These are phyloP conservation scores for Magnolia kwangsiensis DNA, from an alignment of 164 flowering plant genomes.

Conservation along the genomic window DNA sequence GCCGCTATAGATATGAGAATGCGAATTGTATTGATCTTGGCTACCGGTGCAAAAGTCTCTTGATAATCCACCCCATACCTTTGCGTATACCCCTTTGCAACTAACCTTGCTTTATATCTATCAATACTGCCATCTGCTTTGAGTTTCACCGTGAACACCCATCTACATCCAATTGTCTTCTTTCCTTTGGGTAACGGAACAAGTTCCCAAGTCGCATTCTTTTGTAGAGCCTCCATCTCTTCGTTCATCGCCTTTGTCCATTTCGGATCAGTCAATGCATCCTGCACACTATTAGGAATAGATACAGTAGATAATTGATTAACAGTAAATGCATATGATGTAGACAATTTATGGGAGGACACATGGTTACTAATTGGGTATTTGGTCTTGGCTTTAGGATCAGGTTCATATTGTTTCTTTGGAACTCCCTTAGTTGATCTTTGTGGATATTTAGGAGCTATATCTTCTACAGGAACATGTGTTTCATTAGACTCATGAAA, in stretches of 20 bases:
- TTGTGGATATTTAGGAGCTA: too few relatives aligned
- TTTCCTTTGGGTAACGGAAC: background rate
- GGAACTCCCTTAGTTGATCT: too few relatives aligned
- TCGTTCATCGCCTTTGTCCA: background rate
- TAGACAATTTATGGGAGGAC: background rate
- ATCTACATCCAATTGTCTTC: background rate
- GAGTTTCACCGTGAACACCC: background rate
- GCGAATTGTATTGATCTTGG: too few relatives aligned
- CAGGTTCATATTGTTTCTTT: too few relatives aligned
- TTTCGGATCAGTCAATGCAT: background rate
- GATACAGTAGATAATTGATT: background rate
- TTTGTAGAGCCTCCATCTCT: background rate
- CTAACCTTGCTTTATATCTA: too few relatives aligned
- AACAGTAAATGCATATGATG: background rate
- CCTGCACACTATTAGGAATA: background rate
- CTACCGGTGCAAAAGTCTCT: too few relatives aligned
- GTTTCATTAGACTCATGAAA: too few relatives aligned
- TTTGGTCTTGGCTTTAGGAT: too few relatives aligned
- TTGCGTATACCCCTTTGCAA: too few relatives aligned
- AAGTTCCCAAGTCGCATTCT: background rate
- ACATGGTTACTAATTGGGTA: background rate
- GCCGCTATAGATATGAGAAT: too few relatives aligned
- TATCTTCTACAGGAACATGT: too few relatives aligned
- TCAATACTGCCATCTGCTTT: background rate
- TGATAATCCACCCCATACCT: too few relatives aligned